Percentiles rank a stretch among this genome's conserved stretches.
phyloP scores from a whole-genome alignment of 2,329 filamentous ascomycete species.

The Aspergillus sclerotialis region DNA sequence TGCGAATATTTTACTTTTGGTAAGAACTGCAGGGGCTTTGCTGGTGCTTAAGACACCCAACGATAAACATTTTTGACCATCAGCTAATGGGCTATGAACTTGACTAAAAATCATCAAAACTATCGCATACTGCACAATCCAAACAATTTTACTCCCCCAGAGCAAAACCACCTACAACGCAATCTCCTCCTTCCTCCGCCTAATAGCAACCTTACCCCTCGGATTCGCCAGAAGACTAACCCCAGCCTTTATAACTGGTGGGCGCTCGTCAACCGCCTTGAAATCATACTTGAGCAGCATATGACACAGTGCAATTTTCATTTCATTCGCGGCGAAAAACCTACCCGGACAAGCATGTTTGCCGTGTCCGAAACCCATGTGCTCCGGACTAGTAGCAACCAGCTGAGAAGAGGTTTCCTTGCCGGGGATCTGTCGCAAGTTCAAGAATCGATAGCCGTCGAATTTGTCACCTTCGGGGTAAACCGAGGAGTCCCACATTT shows the following conservation, averaged over 20 bases:
- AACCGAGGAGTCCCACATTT: too few species aligned
- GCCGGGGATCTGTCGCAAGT: slow-evolving; percentile 5
- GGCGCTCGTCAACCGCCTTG: slow-evolving; percentile 17
- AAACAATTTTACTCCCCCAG: too few species aligned
- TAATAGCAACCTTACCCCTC: not conserved
- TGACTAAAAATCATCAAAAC: too few species aligned
- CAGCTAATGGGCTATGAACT: too few species aligned
- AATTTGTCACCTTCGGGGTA: too few species aligned
- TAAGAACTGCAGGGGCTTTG: too few species aligned
- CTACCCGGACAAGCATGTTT: slow-evolving; percentile 37
- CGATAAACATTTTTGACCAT: too few species aligned
- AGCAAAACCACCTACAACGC: too few species aligned
- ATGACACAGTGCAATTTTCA: slow-evolving; percentile 46
- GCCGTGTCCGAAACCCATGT: slow-evolving; percentile 52
- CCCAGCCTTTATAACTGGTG: not conserved
- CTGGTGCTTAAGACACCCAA: too few species aligned
- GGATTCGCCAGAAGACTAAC: too few species aligned
- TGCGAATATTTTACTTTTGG: too few species aligned
- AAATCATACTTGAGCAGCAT: slow-evolving; percentile 45
- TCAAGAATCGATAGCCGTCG: slow-evolving; percentile 16
- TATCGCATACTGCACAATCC: too few species aligned
- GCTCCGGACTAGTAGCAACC: not conserved
- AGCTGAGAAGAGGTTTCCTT: slow-evolving; percentile 7
- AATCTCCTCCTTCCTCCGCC: not conserved
- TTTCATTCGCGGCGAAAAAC: slow-evolving; percentile 43